Evolutionary conservation across 192 early-diverging fungal genomes (phyloP), one percentile per base, ranked within the genome.

Genomic region (Linnemannia schmuckeri): DNA sequence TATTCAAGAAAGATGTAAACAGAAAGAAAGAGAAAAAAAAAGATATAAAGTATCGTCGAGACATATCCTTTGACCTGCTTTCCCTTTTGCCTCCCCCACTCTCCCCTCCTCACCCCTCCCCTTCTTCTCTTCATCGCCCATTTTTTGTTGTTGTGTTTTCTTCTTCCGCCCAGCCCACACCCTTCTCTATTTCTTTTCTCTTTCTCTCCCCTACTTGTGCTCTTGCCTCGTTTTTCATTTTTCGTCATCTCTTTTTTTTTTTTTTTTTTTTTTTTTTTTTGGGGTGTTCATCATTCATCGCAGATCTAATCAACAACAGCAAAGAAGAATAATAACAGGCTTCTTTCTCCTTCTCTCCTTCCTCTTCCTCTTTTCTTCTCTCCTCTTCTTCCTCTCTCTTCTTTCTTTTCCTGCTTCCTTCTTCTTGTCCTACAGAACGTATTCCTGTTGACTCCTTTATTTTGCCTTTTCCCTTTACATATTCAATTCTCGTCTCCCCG

Each of bases 371-470:
- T 37, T 10, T 44, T n/a, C 35, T 74, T 2, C 41, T 18, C 41
- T 10, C 6, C n/a, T 47, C n/a, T 20, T 9, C 42, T 22, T 44
- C 12, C 46, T 24, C 42, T 69, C 30, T 33, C 30, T 10, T 18
- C 66, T 17, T 5, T 17, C 4, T 33, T 5, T 52, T 27, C 40
- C 52, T 17, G 2, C 70, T 44, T 15, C 33, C 27, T 33, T 63
- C 15, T 66, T 47, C 42, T 77, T 77, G 76, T 77, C 76, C 76
- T 49, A 78, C 76, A 78, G 76, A 78, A 66, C 46, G 10, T 22
- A 27, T 52, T 52, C 49, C 49, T 52, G 49, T 52, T 22, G 49
- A 52, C 63, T 38, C 52, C 33, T 54, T 74, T 75, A 4, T 4
- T 18, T 68, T 46, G 20, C 22, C 35, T 75, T 63, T 40, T 57